These are phyloP conservation scores for Lodderomyces theae DNA, from an alignment of 1,139 yeast species.

Conservation along the genomic window DNA sequence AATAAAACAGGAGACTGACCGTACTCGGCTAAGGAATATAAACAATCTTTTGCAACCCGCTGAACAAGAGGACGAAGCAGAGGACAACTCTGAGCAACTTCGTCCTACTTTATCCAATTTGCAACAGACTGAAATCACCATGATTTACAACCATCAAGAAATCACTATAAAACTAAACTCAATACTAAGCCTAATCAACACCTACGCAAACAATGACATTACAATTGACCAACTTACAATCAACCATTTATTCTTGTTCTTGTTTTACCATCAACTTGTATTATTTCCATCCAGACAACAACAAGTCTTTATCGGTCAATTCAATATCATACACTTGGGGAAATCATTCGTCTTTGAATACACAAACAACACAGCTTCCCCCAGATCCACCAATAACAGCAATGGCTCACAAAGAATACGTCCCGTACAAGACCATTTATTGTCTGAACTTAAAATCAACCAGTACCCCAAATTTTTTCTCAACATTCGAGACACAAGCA, in stretches of 20 bases:
- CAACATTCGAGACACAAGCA: constrained; percentile 3
- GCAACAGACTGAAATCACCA: constrained; percentile 12
- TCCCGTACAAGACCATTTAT: constrained; percentile 5
- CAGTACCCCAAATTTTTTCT: constrained; percentile 12
- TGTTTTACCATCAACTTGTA: constrained; percentile 14
- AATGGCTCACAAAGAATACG: background rate
- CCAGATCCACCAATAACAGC: background rate
- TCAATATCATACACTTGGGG: constrained; percentile 16
- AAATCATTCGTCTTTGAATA: constrained; percentile 12
- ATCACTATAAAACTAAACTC: constrained; percentile 14
- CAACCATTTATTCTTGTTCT: constrained; percentile 15
- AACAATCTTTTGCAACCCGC: background rate
- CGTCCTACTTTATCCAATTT: background rate
- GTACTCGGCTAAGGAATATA: background rate
- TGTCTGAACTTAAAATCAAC: constrained; percentile 10
- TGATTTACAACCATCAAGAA: constrained; percentile 13
- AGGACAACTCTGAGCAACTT: background rate
- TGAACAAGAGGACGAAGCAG: background rate
- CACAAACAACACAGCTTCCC: background rate
- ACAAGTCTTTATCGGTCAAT: constrained; percentile 11
- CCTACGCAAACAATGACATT: constrained; percentile 6
- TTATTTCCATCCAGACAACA: constrained; percentile 7
- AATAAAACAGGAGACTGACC: background rate
- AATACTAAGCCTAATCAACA: constrained; percentile 12
- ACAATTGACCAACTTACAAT: constrained; percentile 11